Evolutionary conservation across 306 rosid species (phyloP), one percentile per base, ranked within the genome.

Genomic region (Prinsepia uniflora): DNA sequence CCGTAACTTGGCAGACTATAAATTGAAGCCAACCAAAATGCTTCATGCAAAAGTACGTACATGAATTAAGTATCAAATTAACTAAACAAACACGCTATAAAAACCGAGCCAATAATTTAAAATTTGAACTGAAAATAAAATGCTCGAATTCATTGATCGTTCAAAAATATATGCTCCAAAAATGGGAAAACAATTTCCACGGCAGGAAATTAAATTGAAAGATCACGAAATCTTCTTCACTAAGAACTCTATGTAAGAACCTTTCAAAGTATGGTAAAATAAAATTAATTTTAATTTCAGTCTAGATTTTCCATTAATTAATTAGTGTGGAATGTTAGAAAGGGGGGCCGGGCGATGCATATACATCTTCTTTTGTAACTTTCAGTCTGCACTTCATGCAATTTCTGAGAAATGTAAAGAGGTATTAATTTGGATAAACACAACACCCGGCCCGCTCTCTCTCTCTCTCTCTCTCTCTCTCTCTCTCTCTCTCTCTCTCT

Each of bases 161-260:
- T 52, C 34, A 10, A 22, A 48, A 67, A 34, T 42, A 8, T 41
- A 8, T 41, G 14, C 61, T 30, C 30, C 58, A 20, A 42, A 24
- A 30, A 20, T 24, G 78, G 72, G 19, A 57, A 34, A 69, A 13
- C 39, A n/a, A 22, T 53, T 55, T 11, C 17, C 10, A 36, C 24
- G 59, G 20, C 48, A 40, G 22, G 30, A 42, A 59, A 36, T 52
- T 63, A 46, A 65, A 63, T 65, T 4, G 44, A 65, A 73, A 68
- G 83, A 76, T 84, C 68, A 46, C 58, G 62, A 70, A 62, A 84
- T 81, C 84, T 73, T 76, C 68, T 62, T 45, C 15, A 60, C 56
- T 70, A 72, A 70, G 77, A 73, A 76, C 53, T 81, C 68, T 49
- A 65, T 70, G 80, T 43, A 39, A 45, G 74, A 80, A 57, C 47